phyloP scores from a whole-genome alignment of 1,284 basidiomycete genomes.

The Boletus hoseneyae region DNA sequence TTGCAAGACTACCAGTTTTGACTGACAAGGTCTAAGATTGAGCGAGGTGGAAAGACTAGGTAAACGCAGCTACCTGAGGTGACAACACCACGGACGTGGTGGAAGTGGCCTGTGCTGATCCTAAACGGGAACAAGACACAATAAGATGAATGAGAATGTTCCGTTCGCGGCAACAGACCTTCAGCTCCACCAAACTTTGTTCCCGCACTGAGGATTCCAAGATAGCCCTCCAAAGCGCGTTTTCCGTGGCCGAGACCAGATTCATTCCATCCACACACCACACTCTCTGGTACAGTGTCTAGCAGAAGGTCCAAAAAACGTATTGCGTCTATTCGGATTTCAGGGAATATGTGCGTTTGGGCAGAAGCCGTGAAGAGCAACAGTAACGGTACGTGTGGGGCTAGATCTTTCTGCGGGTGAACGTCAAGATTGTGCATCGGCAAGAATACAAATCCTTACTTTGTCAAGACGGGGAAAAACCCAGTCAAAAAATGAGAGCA shows the following conservation, averaged over 20 bases:
- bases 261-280: constrained; percentile 68
- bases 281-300: constrained; percentile 63
- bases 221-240: constrained; percentile 70
- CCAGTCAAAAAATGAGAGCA: constrained; percentile 67
- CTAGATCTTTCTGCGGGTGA: constrained; percentile 53
- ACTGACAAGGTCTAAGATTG: constrained; percentile 39
- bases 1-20: constrained; percentile 56
- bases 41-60: constrained; percentile 4
- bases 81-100: constrained; percentile 65
- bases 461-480: constrained; percentile 63
- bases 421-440: constrained; percentile 5
- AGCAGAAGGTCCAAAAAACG: constrained; percentile 80
- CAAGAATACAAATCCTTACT: constrained; percentile 38
- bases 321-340: constrained; percentile 89
- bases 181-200: constrained; percentile 57
- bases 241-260: constrained; percentile 49
- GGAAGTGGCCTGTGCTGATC: constrained; percentile 52
- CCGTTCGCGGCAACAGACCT: constrained; percentile 35
- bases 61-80: constrained; percentile 45
- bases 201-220: constrained; percentile 67
- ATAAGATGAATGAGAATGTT: neutral
- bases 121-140: constrained; percentile 31
- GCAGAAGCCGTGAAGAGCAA: constrained; percentile 88
- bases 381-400: constrained; percentile 70
- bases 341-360: constrained; percentile 92